Base-by-base conservation (phyloP, 225 moss, liverwort and hornwort species). In the Polytrichum commune region DNA sequence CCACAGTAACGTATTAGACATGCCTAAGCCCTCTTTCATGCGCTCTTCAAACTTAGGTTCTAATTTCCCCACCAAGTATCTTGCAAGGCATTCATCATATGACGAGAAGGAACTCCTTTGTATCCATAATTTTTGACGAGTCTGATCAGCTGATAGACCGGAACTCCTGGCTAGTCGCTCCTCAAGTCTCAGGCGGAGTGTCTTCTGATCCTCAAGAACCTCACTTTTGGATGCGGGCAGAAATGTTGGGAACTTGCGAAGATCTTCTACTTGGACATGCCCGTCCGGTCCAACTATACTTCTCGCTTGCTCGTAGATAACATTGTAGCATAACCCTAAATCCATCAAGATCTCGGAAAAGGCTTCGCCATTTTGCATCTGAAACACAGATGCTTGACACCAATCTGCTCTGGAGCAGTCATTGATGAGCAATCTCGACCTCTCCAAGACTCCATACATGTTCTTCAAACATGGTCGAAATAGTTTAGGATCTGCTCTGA, bases 1-100 rank as follows among this genome's bases (percentile, higher is more conserved):
- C 73, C 63, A 78, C 64, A 57, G n/a, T 33, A 78, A 63, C 22
- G 63, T 38, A 63, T 28, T 35, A 16, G 29, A 72, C 57, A 19
- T 60, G 19, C 20, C 26, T 26, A 26, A 26, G 26, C 26, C 26
- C 26, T 26, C 26, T 26, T 26, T 26, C 26, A 26, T 26, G 0
- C 26, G 3, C n/a, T 23, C 38, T n/a, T 26, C 53, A 38, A 6
- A 35, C n/a, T 2, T 10, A 3, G 2, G 22, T 38, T 46, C 8
- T 19, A 67, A 9, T n/a, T n/a, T 16, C 10, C 8, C 23, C 67
- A 67, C 22, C 26, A 53, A 46, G 53, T 19, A 13, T 18, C 26
- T 38, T n/a, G 26, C 22, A n/a, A 8, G 19, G 23, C 18, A 22
- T 62, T 26, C 4, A 32, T 16, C 57, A 26, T n/a, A 4, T 4